Evolutionary conservation across 257 asterid genomes (phyloP), one percentile per base, ranked within the genome.

Genomic region (Solanum rostratum): DNA sequence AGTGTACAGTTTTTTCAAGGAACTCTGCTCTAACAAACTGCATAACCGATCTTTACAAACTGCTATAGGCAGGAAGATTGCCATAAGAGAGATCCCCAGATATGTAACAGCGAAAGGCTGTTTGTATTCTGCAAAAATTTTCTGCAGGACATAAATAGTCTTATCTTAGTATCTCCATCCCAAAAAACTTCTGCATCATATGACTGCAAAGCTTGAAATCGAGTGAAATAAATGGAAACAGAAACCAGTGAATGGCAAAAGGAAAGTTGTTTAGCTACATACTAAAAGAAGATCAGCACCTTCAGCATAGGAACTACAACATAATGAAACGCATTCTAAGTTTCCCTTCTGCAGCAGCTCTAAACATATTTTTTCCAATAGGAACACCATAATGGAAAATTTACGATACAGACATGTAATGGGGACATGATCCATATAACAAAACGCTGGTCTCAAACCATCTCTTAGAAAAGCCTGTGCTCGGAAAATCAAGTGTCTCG

Each of bases 41-140:
- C 81, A 85, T 14, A 95, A 83, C 88, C 87, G 91, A 85, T 95
- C 97, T 89, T 92, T 89, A 81, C 89, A 84, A 59, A 88, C 41
- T n/a, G 97, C 92, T 89, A 95, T 84, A 6, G 97, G 98, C 33
- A 95, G 91, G 85, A 59, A 93, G 76, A 93, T 91, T 87, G 86
- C 94, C 98, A 93, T 92, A 22, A 93, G 88, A 80, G 97, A 95
- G 81, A 92, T 92, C 90, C 97, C 94, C 43, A 92, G 85, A 87
- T 91, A 95, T 50, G 97, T 95, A 45, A 95, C 87, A 19, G 91
- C 97, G 84, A 95, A 95, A 45, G 97, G 98, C 82, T 95, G 98
- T 82, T 92, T 89, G 84, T 93, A 95, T 80, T 92, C 92, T 19
- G 87, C 89, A 87, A 93, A 92, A 5, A 93, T 92, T 49, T 52